These are phyloP conservation scores for Bisporella sp. DNA, from an alignment of 2,329 filamentous ascomycete species.

Conservation along the genomic window DNA sequence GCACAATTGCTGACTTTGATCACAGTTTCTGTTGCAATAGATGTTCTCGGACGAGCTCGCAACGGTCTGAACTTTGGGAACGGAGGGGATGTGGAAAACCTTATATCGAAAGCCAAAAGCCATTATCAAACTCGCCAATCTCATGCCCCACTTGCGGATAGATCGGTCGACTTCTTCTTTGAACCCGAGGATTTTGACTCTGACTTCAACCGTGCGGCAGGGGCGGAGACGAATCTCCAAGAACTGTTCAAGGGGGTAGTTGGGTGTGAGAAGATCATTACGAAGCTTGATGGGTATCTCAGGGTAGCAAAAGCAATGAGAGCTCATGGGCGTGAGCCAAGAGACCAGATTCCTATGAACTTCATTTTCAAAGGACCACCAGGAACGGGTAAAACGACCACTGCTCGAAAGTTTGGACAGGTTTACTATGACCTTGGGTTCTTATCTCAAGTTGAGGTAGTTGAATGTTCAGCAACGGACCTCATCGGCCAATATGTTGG, in stretches of 20 bases:
- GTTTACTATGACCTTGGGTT: constrained; percentile 71
- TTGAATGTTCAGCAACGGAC: constrained; percentile 62
- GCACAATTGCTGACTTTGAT: neutral
- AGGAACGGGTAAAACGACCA: constrained; percentile 68
- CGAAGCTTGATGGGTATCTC: constrained; percentile 41
- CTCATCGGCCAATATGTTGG: constrained; percentile 63
- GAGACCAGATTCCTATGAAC: constrained; percentile 45
- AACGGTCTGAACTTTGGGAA: constrained; percentile 66
- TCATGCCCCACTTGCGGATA: constrained; percentile 4
- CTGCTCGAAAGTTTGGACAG: constrained; percentile 66
- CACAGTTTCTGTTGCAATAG: constrained; percentile 43
- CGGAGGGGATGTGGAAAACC: constrained; percentile 66
- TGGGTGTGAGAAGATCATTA: constrained; percentile 43
- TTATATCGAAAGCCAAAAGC: constrained; percentile 47
- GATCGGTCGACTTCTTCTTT: constrained; percentile 17
- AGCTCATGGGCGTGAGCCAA: constrained; percentile 38
- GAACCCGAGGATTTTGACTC: constrained; percentile 43
- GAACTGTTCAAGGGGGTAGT: constrained; percentile 43
- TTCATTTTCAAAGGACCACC: constrained; percentile 50
- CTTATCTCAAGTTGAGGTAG: constrained; percentile 49
- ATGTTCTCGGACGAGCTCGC: constrained; percentile 52
- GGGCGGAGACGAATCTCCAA: constrained; percentile 34
- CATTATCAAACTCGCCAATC: constrained; percentile 18
- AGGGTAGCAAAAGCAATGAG: constrained; percentile 38
- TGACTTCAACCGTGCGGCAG: constrained; percentile 39